Evolutionary conservation across 2,329 filamentous ascomycete species (phyloP).

Genomic region (Claviceps africana): DNA sequence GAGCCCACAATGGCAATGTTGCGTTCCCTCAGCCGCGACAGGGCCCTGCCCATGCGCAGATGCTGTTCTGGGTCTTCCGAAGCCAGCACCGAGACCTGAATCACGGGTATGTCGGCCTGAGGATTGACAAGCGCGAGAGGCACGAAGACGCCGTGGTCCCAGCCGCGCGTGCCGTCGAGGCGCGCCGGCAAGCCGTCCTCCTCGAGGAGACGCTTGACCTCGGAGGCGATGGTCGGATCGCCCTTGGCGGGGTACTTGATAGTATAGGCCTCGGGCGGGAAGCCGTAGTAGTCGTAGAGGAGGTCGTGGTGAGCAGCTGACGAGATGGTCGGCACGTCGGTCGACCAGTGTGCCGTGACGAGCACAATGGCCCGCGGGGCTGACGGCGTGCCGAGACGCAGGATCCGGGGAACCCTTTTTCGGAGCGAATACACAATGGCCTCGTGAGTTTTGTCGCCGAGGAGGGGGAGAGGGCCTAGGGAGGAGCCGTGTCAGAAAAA

Average conservation of each 20-base stretch:
- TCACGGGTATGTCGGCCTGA: slow-evolving; percentile 35
- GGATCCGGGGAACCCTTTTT: slow-evolving; percentile 38
- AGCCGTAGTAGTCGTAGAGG: slow-evolving; percentile 46
- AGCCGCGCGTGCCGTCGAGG: slow-evolving; percentile 29
- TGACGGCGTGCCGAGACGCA: slow-evolving; percentile 36
- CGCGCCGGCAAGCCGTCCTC: slow-evolving; percentile 28
- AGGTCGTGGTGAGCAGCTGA: slow-evolving; percentile 32
- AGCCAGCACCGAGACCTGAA: slow-evolving; percentile 42
- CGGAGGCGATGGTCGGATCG: slow-evolving; percentile 35
- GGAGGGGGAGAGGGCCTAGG: slow-evolving; percentile 3
- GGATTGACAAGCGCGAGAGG: slow-evolving; percentile 42
- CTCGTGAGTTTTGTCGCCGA: slow-evolving; percentile 39
- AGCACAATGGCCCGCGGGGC: slow-evolving; percentile 38
- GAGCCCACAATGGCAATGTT: slow-evolving; percentile 48
- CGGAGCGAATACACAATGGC: slow-evolving; percentile 37
- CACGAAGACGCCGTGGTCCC: slow-evolving; percentile 49
- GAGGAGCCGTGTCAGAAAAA: not conserved
- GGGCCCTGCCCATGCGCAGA: slow-evolving; percentile 38
- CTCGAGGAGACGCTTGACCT: slow-evolving; percentile 31
- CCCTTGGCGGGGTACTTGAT: slow-evolving; percentile 44
- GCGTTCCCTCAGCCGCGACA: slow-evolving; percentile 31
- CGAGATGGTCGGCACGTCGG: slow-evolving; percentile 34
- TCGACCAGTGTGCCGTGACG: slow-evolving; percentile 45
- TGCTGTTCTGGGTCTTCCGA: slow-evolving; percentile 36
- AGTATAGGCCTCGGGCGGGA: slow-evolving; percentile 39